Evolutionary conservation across 2,329 filamentous ascomycete species (phyloP), one percentile per base, ranked within the genome.

Genomic region (Nemania abortiva): DNA sequence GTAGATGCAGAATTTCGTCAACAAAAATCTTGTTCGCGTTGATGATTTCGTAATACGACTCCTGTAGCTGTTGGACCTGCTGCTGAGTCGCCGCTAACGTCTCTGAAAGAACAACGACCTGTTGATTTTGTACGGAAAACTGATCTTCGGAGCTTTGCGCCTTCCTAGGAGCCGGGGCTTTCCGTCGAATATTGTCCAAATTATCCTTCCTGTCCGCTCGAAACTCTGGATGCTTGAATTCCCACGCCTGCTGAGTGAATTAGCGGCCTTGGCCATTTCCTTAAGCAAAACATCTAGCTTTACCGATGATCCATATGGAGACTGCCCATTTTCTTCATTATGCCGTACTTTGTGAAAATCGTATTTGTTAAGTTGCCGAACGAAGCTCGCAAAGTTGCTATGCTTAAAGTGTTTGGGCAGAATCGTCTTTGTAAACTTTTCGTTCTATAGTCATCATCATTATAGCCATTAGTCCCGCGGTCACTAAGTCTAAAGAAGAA

Each of bases 151-250:
- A 79, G 11, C 84, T 83, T 73, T 88, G 87, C 2, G 86, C 81
- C 79, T 98, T 98, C 73, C 95, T 87, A 2, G 95, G 93, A 1
- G 95, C 94, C 0, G 96, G 96, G 2, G 96, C 95, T 83, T 99
- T 99, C 74, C 96, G 88, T 76, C 94, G 90, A 77, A 99, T 99
- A 74, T 98, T 98, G 77, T 99, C 96, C 56, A 99, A 86, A 54
- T 94, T 96, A 78, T 98, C 94, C 81, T 98, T 98, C 82, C 95
- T 97, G 81, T 98, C 95, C 73, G 92, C 91, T 75, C 94, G 92
- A 83, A 99, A 99, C 76, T 97, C 94, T 13, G 95, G 95, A 77
- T 99, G 96, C 79, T 96, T 97, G 80, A 99, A 99, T 79, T 99
- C 96, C 93, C 93, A 97, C 13, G 91, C 90, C 92, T 96, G 76